Percentiles rank a stretch among this genome's conserved stretches.
Evolutionary conservation across 75 land plant genomes (phyloP).

Genomic region (Larix kaempferi): DNA sequence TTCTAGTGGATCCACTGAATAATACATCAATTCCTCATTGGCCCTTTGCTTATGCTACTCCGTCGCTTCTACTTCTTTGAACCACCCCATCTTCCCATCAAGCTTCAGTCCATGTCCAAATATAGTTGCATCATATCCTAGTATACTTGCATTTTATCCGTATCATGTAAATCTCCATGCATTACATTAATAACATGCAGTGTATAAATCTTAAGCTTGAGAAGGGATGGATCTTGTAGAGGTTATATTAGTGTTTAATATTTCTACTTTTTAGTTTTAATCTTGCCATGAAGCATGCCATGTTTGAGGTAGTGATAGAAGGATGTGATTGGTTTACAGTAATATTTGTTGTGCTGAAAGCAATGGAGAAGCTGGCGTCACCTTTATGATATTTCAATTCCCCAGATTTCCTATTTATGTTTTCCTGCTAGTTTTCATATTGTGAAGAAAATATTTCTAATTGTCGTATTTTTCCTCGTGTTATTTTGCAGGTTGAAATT

Average conservation of each 20-base stretch:
- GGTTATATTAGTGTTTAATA: neutral
- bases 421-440: neutral
- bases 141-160: too few species aligned
- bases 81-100: too few species aligned
- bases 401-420: neutral
- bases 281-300: neutral
- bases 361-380: neutral
- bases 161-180: too few species aligned
- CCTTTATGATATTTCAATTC: neutral
- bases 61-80: too few species aligned
- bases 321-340: neutral
- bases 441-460: neutral
- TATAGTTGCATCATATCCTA: too few species aligned
- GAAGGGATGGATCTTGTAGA: neutral
- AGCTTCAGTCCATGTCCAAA: too few species aligned
- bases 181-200: too few species aligned
- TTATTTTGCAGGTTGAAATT: constrained; percentile 6
- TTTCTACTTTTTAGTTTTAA: neutral
- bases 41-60: too few species aligned
- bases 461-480: neutral
- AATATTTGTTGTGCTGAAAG: neutral
- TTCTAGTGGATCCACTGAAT: too few species aligned
- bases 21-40: too few species aligned
- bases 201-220: too few species aligned
- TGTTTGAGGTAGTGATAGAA: neutral